A percentile compares a stretch with the other conserved stretches of the same genome.
phyloP scores from a whole-genome alignment of 2,329 filamentous ascomycete genomes.

The Colletotrichum sp. region DNA sequence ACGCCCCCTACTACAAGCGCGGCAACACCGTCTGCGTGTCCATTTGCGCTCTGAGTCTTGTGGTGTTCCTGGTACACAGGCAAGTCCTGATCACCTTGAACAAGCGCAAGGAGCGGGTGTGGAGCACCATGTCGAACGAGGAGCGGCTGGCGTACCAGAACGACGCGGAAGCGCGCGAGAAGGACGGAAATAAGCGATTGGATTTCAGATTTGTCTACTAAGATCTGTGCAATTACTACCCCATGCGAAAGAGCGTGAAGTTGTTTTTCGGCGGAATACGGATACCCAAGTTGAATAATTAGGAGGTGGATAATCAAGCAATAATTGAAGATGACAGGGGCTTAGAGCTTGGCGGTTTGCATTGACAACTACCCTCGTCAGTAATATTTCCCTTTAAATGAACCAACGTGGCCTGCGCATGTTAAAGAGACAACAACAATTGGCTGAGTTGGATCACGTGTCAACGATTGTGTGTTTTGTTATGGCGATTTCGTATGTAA shows the following conservation, averaged over 20 bases:
- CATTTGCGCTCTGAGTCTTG: slow-evolving; percentile 52
- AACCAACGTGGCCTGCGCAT: not conserved
- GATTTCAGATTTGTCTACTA: slow-evolving; percentile 21
- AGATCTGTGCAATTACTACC: not conserved
- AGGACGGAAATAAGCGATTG: slow-evolving; percentile 50
- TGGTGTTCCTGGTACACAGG: slow-evolving; percentile 54
- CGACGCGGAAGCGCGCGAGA: slow-evolving; percentile 48
- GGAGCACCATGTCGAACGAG: slow-evolving; percentile 42
- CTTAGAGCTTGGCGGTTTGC: not conserved
- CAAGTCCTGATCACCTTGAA: slow-evolving; percentile 45
- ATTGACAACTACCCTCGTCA: not conserved
- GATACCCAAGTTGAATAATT: not conserved
- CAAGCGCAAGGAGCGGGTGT: slow-evolving; percentile 37
- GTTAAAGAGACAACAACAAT: not conserved
- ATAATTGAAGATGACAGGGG: not conserved
- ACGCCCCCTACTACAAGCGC: slow-evolving; percentile 60
- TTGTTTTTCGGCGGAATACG: not conserved
- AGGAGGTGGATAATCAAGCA: not conserved
- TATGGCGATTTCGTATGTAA: not conserved
- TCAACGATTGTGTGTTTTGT: not conserved
- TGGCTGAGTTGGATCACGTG: not conserved
- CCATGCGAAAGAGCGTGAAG: not conserved
- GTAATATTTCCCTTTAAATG: not conserved
- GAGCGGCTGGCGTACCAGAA: slow-evolving; percentile 36
- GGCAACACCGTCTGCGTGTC: slow-evolving; percentile 64